A percentile compares a stretch with the other conserved stretches of the same genome.
Conservation (phyloP, 2,329 filamentous ascomycete genomes). For the Calonectria montana region DNA sequence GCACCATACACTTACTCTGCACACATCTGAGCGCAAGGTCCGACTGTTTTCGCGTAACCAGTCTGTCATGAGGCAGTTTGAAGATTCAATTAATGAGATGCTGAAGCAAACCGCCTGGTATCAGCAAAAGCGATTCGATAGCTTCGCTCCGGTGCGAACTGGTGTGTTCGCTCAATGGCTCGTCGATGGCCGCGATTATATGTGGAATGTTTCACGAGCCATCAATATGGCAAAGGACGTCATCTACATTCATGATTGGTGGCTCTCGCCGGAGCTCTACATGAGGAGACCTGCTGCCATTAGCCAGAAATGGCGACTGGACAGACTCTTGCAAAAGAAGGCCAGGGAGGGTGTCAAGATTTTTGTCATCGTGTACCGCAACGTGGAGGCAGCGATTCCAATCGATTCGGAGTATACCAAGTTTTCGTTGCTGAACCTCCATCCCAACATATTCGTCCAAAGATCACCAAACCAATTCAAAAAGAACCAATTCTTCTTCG, state of each 20-base stretch:
- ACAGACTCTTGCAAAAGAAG: slow-evolving; percentile 92
- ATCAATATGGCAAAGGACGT: slow-evolving; percentile 98
- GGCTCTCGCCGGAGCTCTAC: slow-evolving; percentile 96
- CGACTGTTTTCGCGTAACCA: slow-evolving; percentile 93
- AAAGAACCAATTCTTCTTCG: slow-evolving; percentile 99
- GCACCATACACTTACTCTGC: slow-evolving; percentile 88
- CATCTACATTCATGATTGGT: slow-evolving; percentile 99
- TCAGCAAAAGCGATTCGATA: slow-evolving; percentile 86
- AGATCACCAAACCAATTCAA: slow-evolving; percentile 97
- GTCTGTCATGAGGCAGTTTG: slow-evolving; percentile 88
- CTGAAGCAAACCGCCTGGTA: slow-evolving; percentile 84
- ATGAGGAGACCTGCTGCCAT: slow-evolving; percentile 93
- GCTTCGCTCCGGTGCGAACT: slow-evolving; percentile 89
- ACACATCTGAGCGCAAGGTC: slow-evolving; percentile 91
- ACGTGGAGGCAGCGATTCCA: slow-evolving; percentile 95
- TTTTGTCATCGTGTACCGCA: slow-evolving; percentile 97
- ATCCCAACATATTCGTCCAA: slow-evolving; percentile 96
- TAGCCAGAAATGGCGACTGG: slow-evolving; percentile 97
- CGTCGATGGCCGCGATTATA: slow-evolving; percentile 96
- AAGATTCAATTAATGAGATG: slow-evolving; percentile 93
- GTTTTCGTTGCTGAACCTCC: slow-evolving; percentile 92
- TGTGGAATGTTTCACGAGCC: slow-evolving; percentile 98
- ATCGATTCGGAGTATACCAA: slow-evolving; percentile 99
- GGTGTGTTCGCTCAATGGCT: slow-evolving; percentile 95
- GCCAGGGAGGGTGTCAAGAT: slow-evolving; percentile 96